A percentile compares a stretch with the other conserved stretches of the same genome.
Conservation (phyloP, 441 rosid species). For the Lepidium campestre region DNA sequence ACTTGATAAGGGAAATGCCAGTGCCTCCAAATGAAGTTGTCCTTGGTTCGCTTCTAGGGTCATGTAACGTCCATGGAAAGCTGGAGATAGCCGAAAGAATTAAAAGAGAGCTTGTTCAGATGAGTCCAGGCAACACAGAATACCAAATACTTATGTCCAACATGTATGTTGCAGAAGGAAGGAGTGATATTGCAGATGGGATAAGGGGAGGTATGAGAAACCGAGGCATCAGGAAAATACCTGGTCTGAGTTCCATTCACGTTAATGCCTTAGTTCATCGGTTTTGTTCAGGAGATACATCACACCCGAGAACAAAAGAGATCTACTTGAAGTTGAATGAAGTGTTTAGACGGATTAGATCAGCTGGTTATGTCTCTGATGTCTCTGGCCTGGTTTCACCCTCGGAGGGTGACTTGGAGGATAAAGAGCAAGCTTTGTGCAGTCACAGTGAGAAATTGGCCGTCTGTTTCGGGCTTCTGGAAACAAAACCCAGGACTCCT, state of each 20-base stretch:
- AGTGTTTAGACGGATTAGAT: slow-evolving; percentile 49
- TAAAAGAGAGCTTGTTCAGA: slow-evolving; percentile 40
- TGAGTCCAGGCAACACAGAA: slow-evolving; percentile 53
- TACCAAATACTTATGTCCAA: slow-evolving; percentile 62
- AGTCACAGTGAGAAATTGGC: slow-evolving; percentile 81
- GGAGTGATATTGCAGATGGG: slow-evolving; percentile 40
- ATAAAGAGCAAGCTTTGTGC: slow-evolving; percentile 67
- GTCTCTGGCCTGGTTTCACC: slow-evolving; percentile 36
- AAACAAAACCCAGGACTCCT: slow-evolving; percentile 46
- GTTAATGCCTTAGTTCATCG: slow-evolving; percentile 49
- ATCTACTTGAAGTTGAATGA: slow-evolving; percentile 48
- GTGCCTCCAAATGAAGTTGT: slow-evolving; percentile 76
- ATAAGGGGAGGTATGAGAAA: slow-evolving; percentile 45
- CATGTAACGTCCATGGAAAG: slow-evolving; percentile 59
- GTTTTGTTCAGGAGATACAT: slow-evolving; percentile 70
- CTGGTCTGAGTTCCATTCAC: slow-evolving; percentile 74
- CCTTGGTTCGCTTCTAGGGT: slow-evolving; percentile 74
- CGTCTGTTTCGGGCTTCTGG: slow-evolving; percentile 62
- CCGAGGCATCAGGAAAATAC: slow-evolving; percentile 53
- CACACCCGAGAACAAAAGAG: slow-evolving; percentile 46
- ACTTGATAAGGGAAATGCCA: slow-evolving; percentile 54
- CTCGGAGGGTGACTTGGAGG: slow-evolving; percentile 42
- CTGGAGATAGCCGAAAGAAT: slow-evolving; percentile 48
- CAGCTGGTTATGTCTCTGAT: slow-evolving; percentile 59
- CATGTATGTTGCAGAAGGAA: slow-evolving; percentile 62